These are phyloP conservation scores for Flaveria floridana DNA, from an alignment of 140 eudicot species.

Conservation along the genomic window DNA sequence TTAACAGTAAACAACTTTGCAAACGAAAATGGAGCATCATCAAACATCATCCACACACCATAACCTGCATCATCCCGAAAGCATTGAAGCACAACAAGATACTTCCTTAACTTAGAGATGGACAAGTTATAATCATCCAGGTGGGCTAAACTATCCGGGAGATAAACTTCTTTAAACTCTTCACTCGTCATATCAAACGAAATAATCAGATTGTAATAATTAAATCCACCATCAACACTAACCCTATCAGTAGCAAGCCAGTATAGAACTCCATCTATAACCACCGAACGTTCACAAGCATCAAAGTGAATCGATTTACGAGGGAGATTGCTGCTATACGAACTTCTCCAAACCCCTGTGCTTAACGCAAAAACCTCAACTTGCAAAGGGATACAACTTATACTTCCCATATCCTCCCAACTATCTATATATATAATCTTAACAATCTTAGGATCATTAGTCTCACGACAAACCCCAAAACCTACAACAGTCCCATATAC, in stretches of 20 bases:
- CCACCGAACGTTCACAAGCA: background rate
- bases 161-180: background rate
- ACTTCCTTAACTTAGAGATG: background rate
- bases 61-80: background rate
- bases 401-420: background rate
- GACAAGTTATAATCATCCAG: background rate
- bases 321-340: no score
- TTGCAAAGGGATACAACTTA: background rate
- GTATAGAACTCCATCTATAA: background rate
- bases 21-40: background rate
- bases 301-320: no score
- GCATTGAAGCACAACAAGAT: slow-evolving; percentile 1
- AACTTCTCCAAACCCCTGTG: no score
- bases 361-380: no score
- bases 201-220: background rate
- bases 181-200: slow-evolving; percentile 10
- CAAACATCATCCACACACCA: background rate
- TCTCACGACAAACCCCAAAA: no score
- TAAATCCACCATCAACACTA: no score
- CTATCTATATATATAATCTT: background rate
- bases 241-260: slow-evolving; percentile 1
- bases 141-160: background rate
- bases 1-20: background rate
- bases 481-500: no score
- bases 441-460: background rate